Evolutionary conservation across 2,329 filamentous ascomycete genomes (phyloP).

Genomic region (Cladorrhinum sp.): DNA sequence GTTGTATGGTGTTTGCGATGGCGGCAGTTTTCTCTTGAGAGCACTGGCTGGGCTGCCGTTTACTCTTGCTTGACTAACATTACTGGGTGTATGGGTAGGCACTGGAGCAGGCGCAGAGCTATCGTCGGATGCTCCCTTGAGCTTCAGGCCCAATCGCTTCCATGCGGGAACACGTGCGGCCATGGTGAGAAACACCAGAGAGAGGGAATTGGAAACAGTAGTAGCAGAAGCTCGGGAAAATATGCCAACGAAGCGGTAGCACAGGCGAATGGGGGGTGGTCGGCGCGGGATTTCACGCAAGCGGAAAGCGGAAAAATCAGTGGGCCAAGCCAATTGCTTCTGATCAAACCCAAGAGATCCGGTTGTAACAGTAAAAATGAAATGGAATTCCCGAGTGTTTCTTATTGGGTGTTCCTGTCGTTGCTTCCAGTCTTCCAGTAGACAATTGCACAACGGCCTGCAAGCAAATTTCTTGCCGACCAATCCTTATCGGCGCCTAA

Average conservation of each 20-base stretch:
- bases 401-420: slow-evolving; percentile 25
- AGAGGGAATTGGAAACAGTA: slow-evolving; percentile 23
- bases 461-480: slow-evolving; percentile 30
- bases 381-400: neutral
- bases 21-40: slow-evolving; percentile 49
- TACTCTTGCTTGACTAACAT: slow-evolving; percentile 16
- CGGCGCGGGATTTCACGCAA: slow-evolving; percentile 14
- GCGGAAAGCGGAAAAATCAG: slow-evolving; percentile 13
- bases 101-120: slow-evolving; percentile 28
- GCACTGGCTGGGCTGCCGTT: slow-evolving; percentile 33
- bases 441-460: slow-evolving; percentile 13
- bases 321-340: slow-evolving; percentile 17
- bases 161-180: slow-evolving; percentile 53
- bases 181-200: slow-evolving; percentile 35
- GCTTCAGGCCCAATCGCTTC: slow-evolving; percentile 63
- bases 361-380: slow-evolving; percentile 14
- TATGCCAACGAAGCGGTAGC: slow-evolving; percentile 2
- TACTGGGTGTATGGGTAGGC: slow-evolving; percentile 24
- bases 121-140: slow-evolving; percentile 46
- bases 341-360: slow-evolving; percentile 12
- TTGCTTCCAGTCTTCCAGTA: slow-evolving; percentile 18
- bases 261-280: slow-evolving; percentile 7
- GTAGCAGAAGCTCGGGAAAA: slow-evolving; percentile 9
- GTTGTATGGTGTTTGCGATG: slow-evolving; percentile 31
- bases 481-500: slow-evolving; percentile 26